Evolutionary conservation across 2,329 filamentous ascomycete genomes (phyloP).

Genomic region (Phoma sp.): DNA sequence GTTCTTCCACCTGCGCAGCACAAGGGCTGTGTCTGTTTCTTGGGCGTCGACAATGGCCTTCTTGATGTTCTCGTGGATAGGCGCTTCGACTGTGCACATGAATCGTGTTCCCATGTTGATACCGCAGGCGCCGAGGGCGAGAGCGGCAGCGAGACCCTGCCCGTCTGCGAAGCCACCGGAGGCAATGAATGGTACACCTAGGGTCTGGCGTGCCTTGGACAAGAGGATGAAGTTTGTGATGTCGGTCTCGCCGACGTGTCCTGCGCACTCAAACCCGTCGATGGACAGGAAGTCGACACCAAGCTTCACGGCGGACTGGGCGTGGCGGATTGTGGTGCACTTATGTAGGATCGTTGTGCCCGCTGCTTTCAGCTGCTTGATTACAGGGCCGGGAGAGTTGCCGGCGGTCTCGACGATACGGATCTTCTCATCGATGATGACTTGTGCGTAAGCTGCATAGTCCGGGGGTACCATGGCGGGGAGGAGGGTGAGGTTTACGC

Average conservation of each 20-base stretch:
- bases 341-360: conserved; percentile 88
- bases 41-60: conserved; percentile 85
- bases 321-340: conserved; percentile 95
- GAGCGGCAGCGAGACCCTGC: conserved; percentile 86
- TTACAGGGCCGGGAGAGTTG: conserved; percentile 89
- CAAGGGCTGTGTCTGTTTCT: conserved; percentile 89
- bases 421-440: conserved; percentile 92
- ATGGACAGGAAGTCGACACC: conserved; percentile 97
- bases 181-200: conserved; percentile 91
- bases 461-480: conserved; percentile 89
- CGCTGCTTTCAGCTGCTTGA: conserved; percentile 83
- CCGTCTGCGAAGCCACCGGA: conserved; percentile 96
- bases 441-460: conserved; percentile 89
- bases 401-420: conserved; percentile 92
- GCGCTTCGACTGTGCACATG: conserved; percentile 94
- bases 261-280: conserved; percentile 97
- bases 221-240: conserved; percentile 92
- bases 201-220: conserved; percentile 80
- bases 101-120: conserved; percentile 99
- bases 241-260: conserved; percentile 84
- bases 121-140: conserved; percentile 88
- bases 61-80: conserved; percentile 94
- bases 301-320: conserved; percentile 87
- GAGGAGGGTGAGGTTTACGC: conserved; percentile 92
- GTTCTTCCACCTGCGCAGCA: conserved; percentile 91